Evolutionary conservation across 2,329 filamentous ascomycete genomes (phyloP), one percentile per base, ranked within the genome.

Genomic region (Sporothrix protearum): DNA sequence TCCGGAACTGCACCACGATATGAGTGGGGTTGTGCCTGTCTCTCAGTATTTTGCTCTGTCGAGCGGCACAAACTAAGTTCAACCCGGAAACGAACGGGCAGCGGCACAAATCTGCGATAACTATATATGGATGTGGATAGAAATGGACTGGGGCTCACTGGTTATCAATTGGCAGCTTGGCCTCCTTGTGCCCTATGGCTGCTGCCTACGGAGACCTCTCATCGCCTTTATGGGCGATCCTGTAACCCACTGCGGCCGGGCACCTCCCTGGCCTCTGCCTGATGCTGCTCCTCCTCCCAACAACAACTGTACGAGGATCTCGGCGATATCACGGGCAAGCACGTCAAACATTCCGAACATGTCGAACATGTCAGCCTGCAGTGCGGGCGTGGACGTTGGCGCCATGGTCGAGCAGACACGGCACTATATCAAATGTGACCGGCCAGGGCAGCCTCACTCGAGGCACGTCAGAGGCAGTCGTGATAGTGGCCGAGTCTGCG

Each of bases 21-120:
- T n/a, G 19, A 28, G n/a, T 64, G 59, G 36, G 59, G 36, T 12
- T 14, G 4, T 25, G 7, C 9, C 57, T 5, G 12, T 33, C n/a
- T 25, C 14, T 61, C 42, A 22, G 42, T 39, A 61, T 39, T 39
- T 39, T 61, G 57, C 57, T 39, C 57, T n/a, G 33, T 28, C 36
- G 59, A 45, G 45, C 55, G 6, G 55, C 55, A 36, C 59, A 22
- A 25, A 28, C 10, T 14, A 36, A 10, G 28, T 9, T 14, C 36
- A 3, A 63, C 4, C 59, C 59, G 59, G 45, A 61, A 63, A 63
- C 36, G 59, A 45, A 45, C 59, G 59, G 59, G 36, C 59, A 64
- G 28, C 57, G 39, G 25, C 33, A 42, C 57, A 42, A 22, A 25
- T 25, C n/a, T n/a, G n/a, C n/a, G n/a, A n/a, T n/a, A n/a, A n/a